Conservation (phyloP, 106 monocot species). For the Cymbidium sinense region DNA sequence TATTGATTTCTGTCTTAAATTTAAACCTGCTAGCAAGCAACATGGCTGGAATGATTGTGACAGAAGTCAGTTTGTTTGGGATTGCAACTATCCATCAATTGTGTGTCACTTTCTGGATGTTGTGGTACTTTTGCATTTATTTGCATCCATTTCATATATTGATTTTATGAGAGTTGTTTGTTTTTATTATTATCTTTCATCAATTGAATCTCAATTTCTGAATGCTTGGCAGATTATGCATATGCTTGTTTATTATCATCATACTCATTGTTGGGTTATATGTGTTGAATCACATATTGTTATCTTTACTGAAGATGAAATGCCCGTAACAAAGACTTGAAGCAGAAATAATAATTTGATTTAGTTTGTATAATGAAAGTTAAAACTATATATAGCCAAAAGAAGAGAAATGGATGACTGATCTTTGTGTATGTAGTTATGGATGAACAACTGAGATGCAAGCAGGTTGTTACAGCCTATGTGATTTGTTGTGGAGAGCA, state of each 20-base stretch:
- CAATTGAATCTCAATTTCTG: neutral
- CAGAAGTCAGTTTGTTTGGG: neutral
- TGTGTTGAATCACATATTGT: too few species aligned
- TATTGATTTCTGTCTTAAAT: neutral
- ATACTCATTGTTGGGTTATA: neutral
- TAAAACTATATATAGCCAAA: too few species aligned
- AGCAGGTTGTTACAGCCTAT: too few species aligned
- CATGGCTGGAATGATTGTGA: neutral
- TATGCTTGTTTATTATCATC: constrained; percentile 1
- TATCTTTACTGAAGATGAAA: too few species aligned
- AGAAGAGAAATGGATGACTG: too few species aligned
- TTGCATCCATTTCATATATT: neutral
- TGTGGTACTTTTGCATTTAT: neutral
- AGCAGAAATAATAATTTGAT: too few species aligned
- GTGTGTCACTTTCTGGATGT: neutral
- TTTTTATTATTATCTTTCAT: neutral
- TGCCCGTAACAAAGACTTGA: too few species aligned
- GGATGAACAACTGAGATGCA: too few species aligned
- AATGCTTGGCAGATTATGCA: neutral
- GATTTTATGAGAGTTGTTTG: neutral
- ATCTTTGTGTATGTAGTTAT: too few species aligned
- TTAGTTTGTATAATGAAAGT: too few species aligned
- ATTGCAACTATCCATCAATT: neutral
- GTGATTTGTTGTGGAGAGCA: too few species aligned
- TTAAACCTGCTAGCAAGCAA: neutral